Conservation (phyloP, 768 basidiomycete genomes). For the Hypholoma fasciculare region DNA sequence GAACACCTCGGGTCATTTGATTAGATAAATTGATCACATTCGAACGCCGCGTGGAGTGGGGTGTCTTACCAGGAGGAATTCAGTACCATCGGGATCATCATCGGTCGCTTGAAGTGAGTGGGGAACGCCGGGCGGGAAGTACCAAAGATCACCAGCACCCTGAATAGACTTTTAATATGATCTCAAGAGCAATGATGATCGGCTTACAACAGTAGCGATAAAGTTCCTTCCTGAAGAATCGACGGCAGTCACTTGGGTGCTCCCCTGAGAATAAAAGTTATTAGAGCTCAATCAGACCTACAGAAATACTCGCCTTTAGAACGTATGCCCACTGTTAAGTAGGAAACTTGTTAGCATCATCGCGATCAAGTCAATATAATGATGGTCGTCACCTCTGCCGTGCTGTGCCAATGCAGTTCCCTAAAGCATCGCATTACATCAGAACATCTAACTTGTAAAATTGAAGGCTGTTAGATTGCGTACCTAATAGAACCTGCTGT, state of each 20-base stretch:
- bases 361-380: background rate
- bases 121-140: conserved; percentile 55
- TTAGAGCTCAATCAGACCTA: background rate
- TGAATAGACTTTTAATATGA: conserved; percentile 1
- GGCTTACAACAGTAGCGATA: conserved; percentile 47
- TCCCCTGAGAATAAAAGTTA: conserved; percentile 28
- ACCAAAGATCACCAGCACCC: conserved; percentile 50
- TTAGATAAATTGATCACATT: background rate
- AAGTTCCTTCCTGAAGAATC: conserved; percentile 52
- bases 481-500: conserved; percentile 49
- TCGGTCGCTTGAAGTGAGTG: conserved; percentile 56
- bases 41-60: background rate
- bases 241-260: conserved; percentile 46
- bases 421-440: conserved; percentile 23
- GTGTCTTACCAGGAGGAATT: conserved; percentile 43
- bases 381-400: conserved; percentile 36
- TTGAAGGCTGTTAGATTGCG: background rate
- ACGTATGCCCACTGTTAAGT: conserved; percentile 49
- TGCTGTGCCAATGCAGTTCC: conserved; percentile 57
- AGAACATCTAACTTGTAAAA: background rate
- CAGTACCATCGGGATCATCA: conserved; percentile 44
- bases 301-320: conserved; percentile 29
- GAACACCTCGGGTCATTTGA: conserved; percentile 22
- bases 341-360: background rate
- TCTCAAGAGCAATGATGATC: background rate